Base-by-base conservation (phyloP, 495 filamentous ascomycete species). In the Aspergillus avenaceus region DNA sequence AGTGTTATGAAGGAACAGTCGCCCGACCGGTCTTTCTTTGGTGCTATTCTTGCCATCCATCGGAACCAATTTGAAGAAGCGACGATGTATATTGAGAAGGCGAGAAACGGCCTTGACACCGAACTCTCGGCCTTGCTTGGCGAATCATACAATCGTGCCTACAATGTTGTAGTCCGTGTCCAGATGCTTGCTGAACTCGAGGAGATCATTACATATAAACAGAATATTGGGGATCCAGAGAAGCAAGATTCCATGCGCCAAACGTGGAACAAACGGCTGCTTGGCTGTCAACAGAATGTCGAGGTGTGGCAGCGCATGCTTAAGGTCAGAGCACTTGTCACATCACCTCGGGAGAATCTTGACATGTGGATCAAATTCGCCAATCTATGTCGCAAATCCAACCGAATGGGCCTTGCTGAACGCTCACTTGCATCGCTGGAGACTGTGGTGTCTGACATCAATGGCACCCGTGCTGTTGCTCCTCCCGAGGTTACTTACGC, bases 291-390 rank as follows among this genome's bases (percentile, higher is more conserved):
- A 65, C 85, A 92, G 32, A 97, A 97, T 57, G 92, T 96, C 18
- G 93, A 99, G 58, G 91, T 97, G 7, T 99, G 93, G 93, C 91
- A 96, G 63, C 79, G 95, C 34, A 97, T 95, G 90, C 82, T 99
- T 21, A 95, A 96, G 64, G 88, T 97, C 29, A 81, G 95, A 52
- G 88, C 88, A 13, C 80, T 99, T 38, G 93, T 99, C 41, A 91
- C 96, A 43, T 80, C 79, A 9, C 91, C 93, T 4, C 83, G 80
- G 24, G 91, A 99, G 63, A 96, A 97, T 55, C 87, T 95, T 76
- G 87, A 93, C 59, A 97, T 97, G 90, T 95, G 88, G 79, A 97
- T 97, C 72, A 99, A 99, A 62, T 97, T 96, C 59, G 88, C 95
- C 52, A 97, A 97, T 56, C 80, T 99, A 7, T 99, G 93, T 66